These are phyloP conservation scores for Neurospora discreta DNA, from an alignment of 495 filamentous ascomycete genomes.

Conservation along the genomic window DNA sequence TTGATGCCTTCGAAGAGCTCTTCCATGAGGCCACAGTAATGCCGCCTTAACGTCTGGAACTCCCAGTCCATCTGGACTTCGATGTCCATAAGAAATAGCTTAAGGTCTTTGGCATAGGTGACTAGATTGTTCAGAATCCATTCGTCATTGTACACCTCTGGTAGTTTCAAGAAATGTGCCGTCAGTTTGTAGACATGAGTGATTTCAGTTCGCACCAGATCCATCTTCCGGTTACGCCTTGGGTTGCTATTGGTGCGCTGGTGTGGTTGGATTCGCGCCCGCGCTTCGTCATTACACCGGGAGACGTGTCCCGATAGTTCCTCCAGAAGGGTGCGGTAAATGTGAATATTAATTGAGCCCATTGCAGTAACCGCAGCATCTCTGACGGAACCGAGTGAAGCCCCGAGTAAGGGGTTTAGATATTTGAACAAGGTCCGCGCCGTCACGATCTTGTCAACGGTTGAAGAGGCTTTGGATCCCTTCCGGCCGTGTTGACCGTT, in stretches of 20 bases:
- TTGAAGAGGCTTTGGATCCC: slow-evolving; percentile 60
- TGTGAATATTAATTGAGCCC: slow-evolving; percentile 87
- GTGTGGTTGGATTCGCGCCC: slow-evolving; percentile 57
- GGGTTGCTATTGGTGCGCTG: slow-evolving; percentile 67
- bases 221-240: slow-evolving; percentile 64
- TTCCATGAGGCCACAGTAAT: slow-evolving; percentile 90
- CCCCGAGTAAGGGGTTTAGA: slow-evolving; percentile 76
- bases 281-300: slow-evolving; percentile 77
- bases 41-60: slow-evolving; percentile 80
- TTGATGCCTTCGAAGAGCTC: slow-evolving; percentile 88
- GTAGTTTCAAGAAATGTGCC: slow-evolving; percentile 73
- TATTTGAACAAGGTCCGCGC: slow-evolving; percentile 81
- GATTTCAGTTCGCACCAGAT: slow-evolving; percentile 82
- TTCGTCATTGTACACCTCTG: slow-evolving; percentile 75
- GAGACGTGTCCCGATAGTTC: slow-evolving; percentile 75
- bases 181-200: slow-evolving; percentile 93
- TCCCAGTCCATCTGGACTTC: slow-evolving; percentile 96
- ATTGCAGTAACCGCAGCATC: slow-evolving; percentile 87
- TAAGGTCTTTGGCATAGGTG: slow-evolving; percentile 81
- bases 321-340: slow-evolving; percentile 88
- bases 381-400: slow-evolving; percentile 61
- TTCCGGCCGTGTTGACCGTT: slow-evolving; percentile 77
- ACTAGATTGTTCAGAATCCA: slow-evolving; percentile 88
- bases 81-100: slow-evolving; percentile 83
- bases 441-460: slow-evolving; percentile 74